Evolutionary conservation across 345 rosid genomes (phyloP).

Genomic region (Sisymbrium irio): DNA sequence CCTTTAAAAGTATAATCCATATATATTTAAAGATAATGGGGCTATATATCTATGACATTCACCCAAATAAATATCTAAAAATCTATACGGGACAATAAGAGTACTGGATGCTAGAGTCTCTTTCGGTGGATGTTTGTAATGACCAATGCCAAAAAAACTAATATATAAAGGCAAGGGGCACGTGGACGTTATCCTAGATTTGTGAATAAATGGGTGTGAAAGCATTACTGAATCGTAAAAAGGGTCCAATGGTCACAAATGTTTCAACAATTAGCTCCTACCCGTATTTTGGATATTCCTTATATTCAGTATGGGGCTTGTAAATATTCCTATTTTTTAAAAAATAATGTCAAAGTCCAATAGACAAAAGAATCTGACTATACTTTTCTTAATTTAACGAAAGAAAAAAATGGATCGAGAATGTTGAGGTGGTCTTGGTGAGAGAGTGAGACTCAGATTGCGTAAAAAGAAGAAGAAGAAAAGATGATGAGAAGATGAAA

Average conservation of each 20-base stretch:
- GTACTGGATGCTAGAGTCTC: conserved; percentile 14
- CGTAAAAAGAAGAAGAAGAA: too few relatives aligned
- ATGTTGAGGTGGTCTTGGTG: too few relatives aligned
- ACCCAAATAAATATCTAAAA: conserved; percentile 1
- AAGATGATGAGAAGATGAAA: too few relatives aligned
- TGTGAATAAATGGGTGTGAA: conserved; percentile 18
- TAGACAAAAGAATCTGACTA: not conserved
- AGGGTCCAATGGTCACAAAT: conserved; percentile 23
- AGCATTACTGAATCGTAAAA: conserved; percentile 8
- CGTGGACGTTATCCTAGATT: conserved; percentile 20
- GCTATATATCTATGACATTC: not conserved
- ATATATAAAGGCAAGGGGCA: not conserved
- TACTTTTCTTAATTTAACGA: not conserved
- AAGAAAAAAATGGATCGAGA: not conserved
- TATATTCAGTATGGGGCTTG: conserved; percentile 23
- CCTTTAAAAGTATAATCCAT: too few relatives aligned
- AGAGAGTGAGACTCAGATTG: too few relatives aligned
- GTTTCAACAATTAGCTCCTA: not conserved
- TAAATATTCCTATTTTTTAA: not conserved
- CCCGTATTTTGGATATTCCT: conserved; percentile 29
- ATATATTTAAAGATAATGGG: too few relatives aligned
- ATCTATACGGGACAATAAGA: not conserved
- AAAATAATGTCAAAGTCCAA: not conserved
- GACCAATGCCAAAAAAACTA: not conserved
- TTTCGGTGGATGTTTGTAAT: conserved; percentile 4